Base-by-base conservation (phyloP, 2,329 filamentous ascomycete genomes). In the Zarea fungicola region DNA sequence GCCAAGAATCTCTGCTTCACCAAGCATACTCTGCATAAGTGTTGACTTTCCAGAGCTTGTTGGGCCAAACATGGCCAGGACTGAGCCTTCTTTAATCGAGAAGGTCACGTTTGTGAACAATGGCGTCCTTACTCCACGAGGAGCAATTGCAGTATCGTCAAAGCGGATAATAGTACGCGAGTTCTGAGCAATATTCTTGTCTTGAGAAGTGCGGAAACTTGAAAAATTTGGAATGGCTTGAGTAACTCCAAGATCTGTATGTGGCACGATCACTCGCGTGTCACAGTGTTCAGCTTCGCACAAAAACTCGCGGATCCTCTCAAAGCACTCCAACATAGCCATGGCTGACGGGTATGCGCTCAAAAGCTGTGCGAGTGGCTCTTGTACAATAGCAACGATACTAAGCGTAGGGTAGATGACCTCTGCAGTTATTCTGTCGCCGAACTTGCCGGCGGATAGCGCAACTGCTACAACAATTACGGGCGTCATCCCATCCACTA, bases 11-110 rank as follows among this genome's bases (percentile, higher is more conserved):
- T 42, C 40, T 6, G 8, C 35, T 16, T 46, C 34, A 0, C 43
- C 43, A 9, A 46, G 18, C 13, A 46, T 29, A 18, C 23, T 14
- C 1, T 46, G 13, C 5, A 39, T 14, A 7, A 48, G 19, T 7
- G 28, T 48, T 1, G 36, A 41, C 28, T 48, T 48, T 2, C 45
- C 45, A 6, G 45, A 40, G 11, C 45, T 6, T 5, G 45, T 48
- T 7, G 45, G 23, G 1, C 45, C 45, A 13, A 39, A 39, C 3
- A 46, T 5, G 9, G 34, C 14, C 3, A 9, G 10, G 0, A 23
- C 23, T 6, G 43, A 37, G 22, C 43, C 34, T 5, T 21, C 10
- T 0, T 8, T 13, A 31, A 39, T 8, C 9, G 34, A 22, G 5
- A 46, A 21, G 6, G 9, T 11, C 13, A 39, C 13, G 2, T 36